Base-by-base conservation (phyloP, 768 basidiomycete species). In the Boletus reticuloceps region DNA sequence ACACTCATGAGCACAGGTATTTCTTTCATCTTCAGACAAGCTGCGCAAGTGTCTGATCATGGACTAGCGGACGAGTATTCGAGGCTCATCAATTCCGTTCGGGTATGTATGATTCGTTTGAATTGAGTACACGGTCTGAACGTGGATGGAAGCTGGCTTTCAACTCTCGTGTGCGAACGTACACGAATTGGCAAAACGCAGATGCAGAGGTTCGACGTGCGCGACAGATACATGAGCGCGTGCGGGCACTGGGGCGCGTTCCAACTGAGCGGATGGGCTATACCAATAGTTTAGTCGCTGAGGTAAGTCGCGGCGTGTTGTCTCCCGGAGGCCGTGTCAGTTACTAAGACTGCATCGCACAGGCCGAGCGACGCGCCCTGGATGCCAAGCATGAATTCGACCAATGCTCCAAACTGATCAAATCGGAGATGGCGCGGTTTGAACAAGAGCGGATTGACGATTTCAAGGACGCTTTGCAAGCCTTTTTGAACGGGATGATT, bases 391-490 rank as follows among this genome's bases (percentile, higher is more conserved):
- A 84, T 48, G 96, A 97, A 59, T 99, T 89, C 66, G 95, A 98
- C 42, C 82, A 89, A 20, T 87, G 88, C 13, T 91, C 93, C 19
- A 88, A 88, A 60, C 75, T 97, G 19, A 86, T 94, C 62, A 98
- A 98, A 72, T 74, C 82, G 5, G 97, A 99, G 73, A 83, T 94
- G 59, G 84, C 84, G 6, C 78, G 96, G 41, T 98, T 98, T 66
- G 96, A 99, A 73, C 83, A 85, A 66, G 96, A 97, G 72, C 83
- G 95, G 41, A 81, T 98, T 25, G 89, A 92, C 46, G 96, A 98
- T 68, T 97, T 98, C 72, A 95, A 94, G 72, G 77, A 81, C 42
- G 80, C 88, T 4, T 69, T 99, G 60, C 89, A 92, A 69, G 79
- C 79, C 5, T 94, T 93, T 70, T 74, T 98, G 51, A 89, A 94